Evolutionary conservation across 257 asterid genomes (phyloP), one percentile per base, ranked within the genome.

Genomic region (Solanum paucissectum): DNA sequence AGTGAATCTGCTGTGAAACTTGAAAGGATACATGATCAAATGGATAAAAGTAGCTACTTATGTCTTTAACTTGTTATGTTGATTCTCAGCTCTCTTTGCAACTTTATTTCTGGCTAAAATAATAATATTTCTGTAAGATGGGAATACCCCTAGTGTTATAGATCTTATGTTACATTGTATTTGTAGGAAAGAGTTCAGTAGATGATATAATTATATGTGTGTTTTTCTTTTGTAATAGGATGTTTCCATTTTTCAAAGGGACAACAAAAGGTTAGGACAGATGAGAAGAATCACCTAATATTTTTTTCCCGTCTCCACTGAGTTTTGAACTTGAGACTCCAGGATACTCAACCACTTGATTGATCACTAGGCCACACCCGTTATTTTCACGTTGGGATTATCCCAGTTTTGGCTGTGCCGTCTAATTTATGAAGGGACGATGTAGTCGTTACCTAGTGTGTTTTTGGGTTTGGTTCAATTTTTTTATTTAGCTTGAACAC

Each of bases 251-350:
- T 52, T 52, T 0, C 62, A 18, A 52, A 52, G n/a, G 62, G n/a
- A 52, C 4, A 52, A 52, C 10, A 52, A 52, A 52, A 52, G 0
- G 0, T 3, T 14, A 14, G 9, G 23, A 49, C 23, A 49, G 0
- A 14, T 49, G 6, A 0, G 0, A 49, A 49, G 23, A 49, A 14
- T 49, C 3, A 49, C 1, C 60, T 49, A 2, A 0, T 49, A 0
- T 14, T 49, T 13, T 46, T 13, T 49, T 5, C 1, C 12, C 2
- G 3, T 49, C 58, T 49, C 58, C 7, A 49, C 0, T 0, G 20
- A 49, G 20, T 49, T 49, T 49, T 49, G 21, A 49, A 49, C 20
- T 13, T 49, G 58, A 49, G 58, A 13, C 0, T 49, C 0, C 7
- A 49, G 3, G 21, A 49, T 49, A 13, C 7, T 46, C 7, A 46